Conservation (phyloP, 371 early-diverging fungal genomes). For the Choanephora cucurbitarum region DNA sequence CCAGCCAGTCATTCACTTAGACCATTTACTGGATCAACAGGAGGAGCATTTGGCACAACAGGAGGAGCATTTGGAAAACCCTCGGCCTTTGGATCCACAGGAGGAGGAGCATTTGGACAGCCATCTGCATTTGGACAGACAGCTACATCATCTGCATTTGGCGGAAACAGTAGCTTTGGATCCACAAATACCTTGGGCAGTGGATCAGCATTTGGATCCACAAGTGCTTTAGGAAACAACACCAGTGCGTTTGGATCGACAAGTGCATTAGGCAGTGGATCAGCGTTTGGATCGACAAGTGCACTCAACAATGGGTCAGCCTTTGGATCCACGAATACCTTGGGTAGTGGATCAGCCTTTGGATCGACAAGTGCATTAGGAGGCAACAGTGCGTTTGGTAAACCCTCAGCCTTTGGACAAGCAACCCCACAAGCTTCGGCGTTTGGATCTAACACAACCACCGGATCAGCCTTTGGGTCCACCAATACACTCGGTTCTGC, state of each 20-base stretch:
- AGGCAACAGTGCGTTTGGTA: slow-evolving; percentile 9
- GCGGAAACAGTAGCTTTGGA: slow-evolving; percentile 28
- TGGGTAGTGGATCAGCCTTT: slow-evolving; percentile 26
- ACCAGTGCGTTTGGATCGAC: slow-evolving; percentile 30
- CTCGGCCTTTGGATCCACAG: slow-evolving; percentile 13
- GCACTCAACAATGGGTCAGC: slow-evolving; percentile 18
- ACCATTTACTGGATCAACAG: slow-evolving; percentile 29
- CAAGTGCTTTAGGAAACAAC: slow-evolving; percentile 19
- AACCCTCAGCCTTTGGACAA: slow-evolving; percentile 30
- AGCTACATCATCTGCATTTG: slow-evolving; percentile 7
- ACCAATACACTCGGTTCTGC: slow-evolving; percentile 19
- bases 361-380: slow-evolving; percentile 9
- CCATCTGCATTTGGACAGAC: slow-evolving; percentile 31
- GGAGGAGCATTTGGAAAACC: slow-evolving; percentile 21
- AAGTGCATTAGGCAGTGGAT: slow-evolving; percentile 20
- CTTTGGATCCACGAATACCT: slow-evolving; percentile 21
- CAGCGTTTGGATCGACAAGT: slow-evolving; percentile 34
- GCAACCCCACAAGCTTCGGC: slow-evolving; percentile 3
- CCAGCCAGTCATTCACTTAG: slow-evolving; percentile 25
- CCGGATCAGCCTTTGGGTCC: slow-evolving; percentile 30
- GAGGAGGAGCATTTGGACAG: slow-evolving; percentile 9
- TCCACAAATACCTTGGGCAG: slow-evolving; percentile 15
- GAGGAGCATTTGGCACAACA: slow-evolving; percentile 19
- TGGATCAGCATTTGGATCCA: slow-evolving; percentile 31
- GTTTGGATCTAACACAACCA: slow-evolving; percentile 25